These are phyloP conservation scores for Lizonia empirigonia DNA, from an alignment of 2,329 filamentous ascomycete species.

Conservation along the genomic window DNA sequence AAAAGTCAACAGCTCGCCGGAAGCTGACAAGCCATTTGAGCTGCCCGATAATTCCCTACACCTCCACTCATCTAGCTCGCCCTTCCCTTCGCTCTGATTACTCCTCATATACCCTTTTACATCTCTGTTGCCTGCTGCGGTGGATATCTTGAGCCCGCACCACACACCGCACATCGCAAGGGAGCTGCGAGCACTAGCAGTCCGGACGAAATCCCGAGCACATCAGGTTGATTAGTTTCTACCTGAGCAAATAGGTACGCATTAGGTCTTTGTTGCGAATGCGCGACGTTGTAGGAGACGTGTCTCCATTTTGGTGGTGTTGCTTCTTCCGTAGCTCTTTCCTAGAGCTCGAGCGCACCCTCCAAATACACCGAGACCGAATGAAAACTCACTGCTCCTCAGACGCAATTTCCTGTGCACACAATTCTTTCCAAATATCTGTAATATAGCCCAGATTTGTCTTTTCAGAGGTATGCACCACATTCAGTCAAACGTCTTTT, in stretches of 20 bases:
- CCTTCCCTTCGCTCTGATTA: slow-evolving; percentile 20
- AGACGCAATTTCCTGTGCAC: slow-evolving; percentile 29
- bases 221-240: slow-evolving; percentile 46
- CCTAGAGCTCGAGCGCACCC: slow-evolving; percentile 14
- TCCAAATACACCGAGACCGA: slow-evolving; percentile 13
- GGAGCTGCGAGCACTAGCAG: slow-evolving; percentile 42
- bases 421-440: slow-evolving; percentile 27
- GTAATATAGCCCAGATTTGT: slow-evolving; percentile 11
- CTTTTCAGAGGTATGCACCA: slow-evolving; percentile 25
- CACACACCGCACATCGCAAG: slow-evolving; percentile 32
- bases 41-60: slow-evolving; percentile 18
- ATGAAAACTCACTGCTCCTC: slow-evolving; percentile 24
- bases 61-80: slow-evolving; percentile 27
- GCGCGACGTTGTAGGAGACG: slow-evolving; percentile 6
- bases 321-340: slow-evolving; percentile 13
- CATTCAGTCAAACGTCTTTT: slow-evolving; percentile 1
- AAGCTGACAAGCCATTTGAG: slow-evolving; percentile 30
- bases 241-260: slow-evolving; percentile 29
- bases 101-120: slow-evolving; percentile 17
- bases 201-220: slow-evolving; percentile 40
- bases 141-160: slow-evolving; percentile 14
- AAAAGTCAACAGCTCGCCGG: slow-evolving; percentile 34
- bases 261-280: slow-evolving; percentile 26
- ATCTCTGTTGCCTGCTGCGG: slow-evolving; percentile 22
- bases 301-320: slow-evolving; percentile 2